Evolutionary conservation across 1,139 yeast species (phyloP).

Genomic region (Yamadazyma aaseri): DNA sequence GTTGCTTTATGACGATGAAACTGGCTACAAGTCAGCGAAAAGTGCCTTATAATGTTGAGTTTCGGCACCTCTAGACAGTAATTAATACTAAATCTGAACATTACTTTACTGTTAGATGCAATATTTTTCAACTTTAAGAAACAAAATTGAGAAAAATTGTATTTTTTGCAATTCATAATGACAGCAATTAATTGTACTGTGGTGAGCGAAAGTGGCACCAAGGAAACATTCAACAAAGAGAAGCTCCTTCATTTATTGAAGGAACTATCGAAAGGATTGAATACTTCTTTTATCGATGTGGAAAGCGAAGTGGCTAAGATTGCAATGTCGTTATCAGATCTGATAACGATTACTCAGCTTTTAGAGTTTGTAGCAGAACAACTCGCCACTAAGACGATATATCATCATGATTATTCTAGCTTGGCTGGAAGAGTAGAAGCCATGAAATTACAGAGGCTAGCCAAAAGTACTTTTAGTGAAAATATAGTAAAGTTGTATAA

Average conservation of each 20-base stretch:
- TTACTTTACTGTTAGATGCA: no score
- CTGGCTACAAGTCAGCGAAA: no score
- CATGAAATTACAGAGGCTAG: conserved; percentile 27
- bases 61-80: no score
- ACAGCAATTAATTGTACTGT: conserved; percentile 1
- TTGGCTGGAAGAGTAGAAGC: conserved; percentile 50
- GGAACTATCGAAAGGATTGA: conserved; percentile 20
- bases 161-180: conserved; percentile 1
- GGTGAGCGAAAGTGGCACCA: conserved; percentile 7
- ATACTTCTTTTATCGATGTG: conserved; percentile 19
- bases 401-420: conserved; percentile 46
- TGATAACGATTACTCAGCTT: conserved; percentile 30
- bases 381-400: conserved; percentile 43
- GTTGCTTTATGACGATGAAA: no score
- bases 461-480: conserved; percentile 32
- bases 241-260: conserved; percentile 18
- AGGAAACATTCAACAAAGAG: conserved; percentile 14
- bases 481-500: conserved; percentile 25
- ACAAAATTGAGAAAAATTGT: no score
- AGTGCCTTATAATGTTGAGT: no score
- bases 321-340: conserved; percentile 32
- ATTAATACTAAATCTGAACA: no score
- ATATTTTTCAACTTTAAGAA: no score
- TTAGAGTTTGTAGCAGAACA: conserved; percentile 42
- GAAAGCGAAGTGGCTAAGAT: conserved; percentile 24